Base-by-base conservation (phyloP, 805 yeast species). In the Zygotorulaspora florentina region DNA sequence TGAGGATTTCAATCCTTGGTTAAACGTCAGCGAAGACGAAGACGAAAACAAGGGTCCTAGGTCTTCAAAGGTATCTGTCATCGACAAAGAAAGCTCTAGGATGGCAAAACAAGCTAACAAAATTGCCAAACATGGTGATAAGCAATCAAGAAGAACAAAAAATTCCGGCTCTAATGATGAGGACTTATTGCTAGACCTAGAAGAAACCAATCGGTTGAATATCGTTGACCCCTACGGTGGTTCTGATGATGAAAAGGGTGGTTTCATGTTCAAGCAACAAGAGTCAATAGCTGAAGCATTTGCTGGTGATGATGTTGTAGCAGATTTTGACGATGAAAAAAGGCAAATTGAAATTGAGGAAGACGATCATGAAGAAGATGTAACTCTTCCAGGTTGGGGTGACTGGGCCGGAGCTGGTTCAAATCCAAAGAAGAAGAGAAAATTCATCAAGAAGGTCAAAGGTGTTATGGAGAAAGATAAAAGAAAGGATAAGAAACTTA, bases 381-480 rank as follows among this genome's bases (percentile, higher is more conserved):
- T 85, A 39, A 84, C 96, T 0, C 68, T 90, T 42, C 98, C 97
- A 2, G 99, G 99, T 1, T 93, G 98, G 97, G 98, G 98, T 39
- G 86, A 85, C 36, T 93, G 99, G 99, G 85, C 91, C 9, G 96
- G 96, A 31, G 79, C 77, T 8, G 74, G 75, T 16, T 62, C 68
- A 9, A 67, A 62, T 51, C 62, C 70, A 64, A 49, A 75, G 35
- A 64, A 76, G 61, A 80, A 78, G 62, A 77, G 79, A 61, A 84
- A 81, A 62, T 73, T 85, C 45, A 73, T 83, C 29, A 80, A 85
- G 56, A 86, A 80, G 53, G 71, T 87, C 23, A 80, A 83, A 58
- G 98, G 99, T 39, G 81, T 89, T 40, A 83, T 79, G 31, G 74
- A 76, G 28, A 74, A 76, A 50, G 81, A 85, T 55, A 79, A 82